Conservation (phyloP, 2,329 filamentous ascomycete species). For the Alternaria novae-zelandiae region DNA sequence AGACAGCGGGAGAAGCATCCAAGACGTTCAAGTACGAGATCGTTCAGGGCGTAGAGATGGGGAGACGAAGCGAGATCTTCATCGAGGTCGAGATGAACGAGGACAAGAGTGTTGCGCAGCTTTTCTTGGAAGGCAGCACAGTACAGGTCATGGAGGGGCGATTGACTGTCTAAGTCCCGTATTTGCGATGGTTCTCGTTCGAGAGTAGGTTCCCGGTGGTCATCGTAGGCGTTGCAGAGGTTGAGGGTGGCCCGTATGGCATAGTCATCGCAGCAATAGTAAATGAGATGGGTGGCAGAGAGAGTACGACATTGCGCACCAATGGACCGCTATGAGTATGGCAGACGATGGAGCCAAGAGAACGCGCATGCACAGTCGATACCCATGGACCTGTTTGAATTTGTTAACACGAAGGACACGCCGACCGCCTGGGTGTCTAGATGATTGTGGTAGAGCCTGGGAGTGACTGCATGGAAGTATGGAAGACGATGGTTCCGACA, state of each 20-base stretch:
- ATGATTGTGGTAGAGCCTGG: not conserved
- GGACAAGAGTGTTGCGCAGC: slow-evolving; percentile 45
- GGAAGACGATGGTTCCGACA: not conserved
- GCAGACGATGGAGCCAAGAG: not conserved
- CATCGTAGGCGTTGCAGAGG: not conserved
- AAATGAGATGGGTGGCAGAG: not conserved
- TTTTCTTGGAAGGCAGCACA: slow-evolving; percentile 54
- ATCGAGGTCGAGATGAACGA: slow-evolving; percentile 53
- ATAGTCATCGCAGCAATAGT: not conserved
- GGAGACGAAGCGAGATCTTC: slow-evolving; percentile 57
- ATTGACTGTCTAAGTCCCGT: slow-evolving; percentile 26
- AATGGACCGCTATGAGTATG: not conserved
- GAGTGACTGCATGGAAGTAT: not conserved
- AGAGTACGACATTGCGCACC: not conserved
- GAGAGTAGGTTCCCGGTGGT: not conserved
- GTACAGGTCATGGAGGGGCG: slow-evolving; percentile 50
- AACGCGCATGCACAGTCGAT: not conserved
- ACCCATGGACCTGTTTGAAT: not conserved
- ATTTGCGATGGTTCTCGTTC: not conserved
- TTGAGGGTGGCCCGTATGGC: not conserved
- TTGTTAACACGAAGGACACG: not conserved
- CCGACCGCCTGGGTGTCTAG: too few relatives aligned
- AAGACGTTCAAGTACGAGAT: slow-evolving; percentile 50
- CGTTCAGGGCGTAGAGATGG: slow-evolving; percentile 61
- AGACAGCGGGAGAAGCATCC: slow-evolving; percentile 46